Conservation (phyloP, 2,329 filamentous ascomycete genomes). For the Trichoderma atroviride region DNA sequence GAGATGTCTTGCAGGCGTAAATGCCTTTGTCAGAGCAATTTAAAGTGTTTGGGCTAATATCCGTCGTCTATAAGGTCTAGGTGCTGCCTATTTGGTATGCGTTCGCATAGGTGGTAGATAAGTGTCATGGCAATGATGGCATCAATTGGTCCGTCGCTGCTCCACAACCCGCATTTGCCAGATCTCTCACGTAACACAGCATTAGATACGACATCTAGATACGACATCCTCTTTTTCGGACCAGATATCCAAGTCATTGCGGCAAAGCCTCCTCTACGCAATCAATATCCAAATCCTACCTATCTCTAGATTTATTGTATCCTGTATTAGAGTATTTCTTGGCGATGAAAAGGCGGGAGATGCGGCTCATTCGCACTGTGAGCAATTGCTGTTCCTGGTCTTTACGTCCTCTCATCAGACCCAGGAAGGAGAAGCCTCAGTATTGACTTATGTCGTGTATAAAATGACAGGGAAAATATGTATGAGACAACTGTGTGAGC, state of each 20-base stretch:
- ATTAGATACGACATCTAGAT: not conserved
- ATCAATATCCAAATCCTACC: not conserved
- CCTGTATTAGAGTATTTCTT: not conserved
- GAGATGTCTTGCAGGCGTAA: not conserved
- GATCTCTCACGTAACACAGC: conserved; percentile 10
- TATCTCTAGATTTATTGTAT: not conserved
- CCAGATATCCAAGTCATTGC: not conserved
- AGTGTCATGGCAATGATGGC: not conserved
- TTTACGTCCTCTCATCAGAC: not conserved
- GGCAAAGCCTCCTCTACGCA: not conserved
- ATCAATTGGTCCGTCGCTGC: not conserved
- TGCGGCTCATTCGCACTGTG: too few species aligned
- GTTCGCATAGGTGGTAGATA: not conserved
- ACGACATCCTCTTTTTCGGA: conserved; percentile 1
- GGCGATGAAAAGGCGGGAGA: too few species aligned
- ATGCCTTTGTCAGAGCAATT: not conserved
- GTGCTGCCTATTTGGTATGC: not conserved
- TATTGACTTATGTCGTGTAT: not conserved
- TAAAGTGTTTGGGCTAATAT: not conserved
- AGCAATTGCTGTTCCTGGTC: not conserved
- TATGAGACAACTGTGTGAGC: not conserved
- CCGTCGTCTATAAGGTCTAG: not conserved
- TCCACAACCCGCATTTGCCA: not conserved
- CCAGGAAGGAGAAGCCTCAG: not conserved
- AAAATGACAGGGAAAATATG: not conserved